These are phyloP conservation scores for Elaeis guineensis DNA, from an alignment of 176 grass and related monocot species.

Conservation along the genomic window DNA sequence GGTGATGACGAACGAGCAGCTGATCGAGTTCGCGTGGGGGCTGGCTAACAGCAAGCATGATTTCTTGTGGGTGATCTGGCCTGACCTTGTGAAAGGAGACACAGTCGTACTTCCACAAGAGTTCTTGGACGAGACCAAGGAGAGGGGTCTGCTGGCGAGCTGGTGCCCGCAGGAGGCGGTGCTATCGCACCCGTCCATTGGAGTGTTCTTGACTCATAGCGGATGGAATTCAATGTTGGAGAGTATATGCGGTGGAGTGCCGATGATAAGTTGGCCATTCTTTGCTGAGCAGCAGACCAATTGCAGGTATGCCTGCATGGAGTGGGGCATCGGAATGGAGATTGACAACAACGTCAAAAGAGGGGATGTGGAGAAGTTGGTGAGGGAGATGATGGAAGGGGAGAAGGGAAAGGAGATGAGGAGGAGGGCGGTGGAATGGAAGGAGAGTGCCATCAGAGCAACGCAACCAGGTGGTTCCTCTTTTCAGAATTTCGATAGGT, in stretches of 20 bases:
- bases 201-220: slow-evolving; percentile 12
- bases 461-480: slow-evolving; percentile 3
- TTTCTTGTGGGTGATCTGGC: slow-evolving; percentile 14
- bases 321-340: slow-evolving; percentile 18
- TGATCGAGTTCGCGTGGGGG: slow-evolving; percentile 20
- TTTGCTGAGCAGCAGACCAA: slow-evolving; percentile 22
- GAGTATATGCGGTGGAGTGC: slow-evolving; percentile 12
- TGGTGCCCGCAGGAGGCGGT: slow-evolving; percentile 20
- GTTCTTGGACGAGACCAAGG: slow-evolving; percentile 2
- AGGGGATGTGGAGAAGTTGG: background rate
- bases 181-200: background rate
- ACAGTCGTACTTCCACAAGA: background rate
- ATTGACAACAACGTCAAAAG: slow-evolving; percentile 15
- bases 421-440: slow-evolving; percentile 7
- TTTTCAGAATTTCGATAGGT: background rate
- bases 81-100: slow-evolving; percentile 3
- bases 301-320: slow-evolving; percentile 11
- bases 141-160: background rate
- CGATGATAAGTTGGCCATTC: slow-evolving; percentile 15
- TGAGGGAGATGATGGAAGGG: slow-evolving; percentile 10
- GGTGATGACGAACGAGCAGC: slow-evolving; percentile 16
- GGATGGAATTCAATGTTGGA: slow-evolving; percentile 16
- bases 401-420: slow-evolving; percentile 8
- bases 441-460: background rate
- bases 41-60: slow-evolving; percentile 9